phyloP scores from a whole-genome alignment of 2,329 filamentous ascomycete genomes.

The Beauveria sp. region DNA sequence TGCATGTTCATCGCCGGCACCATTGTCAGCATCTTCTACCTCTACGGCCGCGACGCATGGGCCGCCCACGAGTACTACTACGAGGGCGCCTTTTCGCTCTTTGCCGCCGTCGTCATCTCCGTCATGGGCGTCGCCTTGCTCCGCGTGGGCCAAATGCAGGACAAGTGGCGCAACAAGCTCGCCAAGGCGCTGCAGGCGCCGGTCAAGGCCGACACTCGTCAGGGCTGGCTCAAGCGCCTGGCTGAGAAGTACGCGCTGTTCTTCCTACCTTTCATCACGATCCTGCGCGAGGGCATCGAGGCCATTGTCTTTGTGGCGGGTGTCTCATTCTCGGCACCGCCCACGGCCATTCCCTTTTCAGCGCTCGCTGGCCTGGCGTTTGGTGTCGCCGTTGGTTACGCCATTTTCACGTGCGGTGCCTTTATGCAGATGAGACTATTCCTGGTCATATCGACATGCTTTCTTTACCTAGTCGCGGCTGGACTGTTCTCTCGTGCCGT shows the following conservation, averaged over 20 bases:
- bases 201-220: constrained; percentile 34
- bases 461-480: constrained; percentile 77
- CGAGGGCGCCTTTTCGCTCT: constrained; percentile 69
- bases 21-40: constrained; percentile 67
- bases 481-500: constrained; percentile 72
- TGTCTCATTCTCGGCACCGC: constrained; percentile 69
- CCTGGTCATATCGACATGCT: constrained; percentile 70
- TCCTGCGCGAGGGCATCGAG: constrained; percentile 80
- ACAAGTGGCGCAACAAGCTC: constrained; percentile 83
- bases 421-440: constrained; percentile 56
- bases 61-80: constrained; percentile 65
- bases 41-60: constrained; percentile 59
- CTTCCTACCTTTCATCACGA: constrained; percentile 75
- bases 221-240: constrained; percentile 49
- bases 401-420: constrained; percentile 65
- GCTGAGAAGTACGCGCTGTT: constrained; percentile 81
- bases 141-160: constrained; percentile 73
- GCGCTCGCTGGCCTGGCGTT: constrained; percentile 66
- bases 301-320: constrained; percentile 84
- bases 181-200: constrained; percentile 56
- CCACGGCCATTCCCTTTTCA: constrained; percentile 68
- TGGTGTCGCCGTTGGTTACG: constrained; percentile 59
- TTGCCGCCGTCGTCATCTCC: constrained; percentile 74
- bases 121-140: constrained; percentile 74
- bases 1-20: constrained; percentile 58